Evolutionary conservation across 768 basidiomycete genomes (phyloP), one percentile per base, ranked within the genome.

Genomic region (Crucibulum laeve): DNA sequence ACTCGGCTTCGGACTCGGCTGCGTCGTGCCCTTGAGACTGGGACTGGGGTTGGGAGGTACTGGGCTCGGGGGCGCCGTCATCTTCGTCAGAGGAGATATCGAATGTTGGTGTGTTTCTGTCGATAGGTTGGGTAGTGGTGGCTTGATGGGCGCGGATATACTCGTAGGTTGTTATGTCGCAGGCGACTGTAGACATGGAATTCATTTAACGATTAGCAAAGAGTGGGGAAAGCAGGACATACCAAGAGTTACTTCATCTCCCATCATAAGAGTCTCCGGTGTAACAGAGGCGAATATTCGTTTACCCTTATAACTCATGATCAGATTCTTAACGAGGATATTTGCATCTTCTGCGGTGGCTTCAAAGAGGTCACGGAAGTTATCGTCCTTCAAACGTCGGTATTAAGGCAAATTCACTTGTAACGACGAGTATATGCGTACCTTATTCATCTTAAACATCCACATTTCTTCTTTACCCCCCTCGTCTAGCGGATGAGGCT

Each of bases 281-380:
- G 82, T 83, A 3, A 80, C 77, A 11, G 83, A 86, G 8, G 84
- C 68, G 54, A 80, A 89, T 32, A 91, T 66, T 2, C 79, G 82
- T 42, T 73, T 77, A 28, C 77, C 73, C 22, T 80, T 69, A 45
- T 81, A 77, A 5, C 64, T 81, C 48, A 91, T 64, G 23, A 88
- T 67, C 1, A 91, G 62, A 43, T 73, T 73, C 14, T 74, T 67
- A 2, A 57, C 51, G 15, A 71, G 66, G 10, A 87, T 67, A 15
- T 59, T 59, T 1, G 76, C 80, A 25, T 80, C 68, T 41, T 88
- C 82, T 5, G 87, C 84, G 2, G 75, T 63, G 30, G 73, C 79
- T 30, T 85, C 81, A 39, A 87, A 87, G 1, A 89, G 57, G 2
- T 69, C 68, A 18, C 72, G 71, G 54, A 91, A 84, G 25, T 73